Base-by-base conservation (phyloP, 1,284 basidiomycete genomes). In the Fomitopsis palustris region DNA sequence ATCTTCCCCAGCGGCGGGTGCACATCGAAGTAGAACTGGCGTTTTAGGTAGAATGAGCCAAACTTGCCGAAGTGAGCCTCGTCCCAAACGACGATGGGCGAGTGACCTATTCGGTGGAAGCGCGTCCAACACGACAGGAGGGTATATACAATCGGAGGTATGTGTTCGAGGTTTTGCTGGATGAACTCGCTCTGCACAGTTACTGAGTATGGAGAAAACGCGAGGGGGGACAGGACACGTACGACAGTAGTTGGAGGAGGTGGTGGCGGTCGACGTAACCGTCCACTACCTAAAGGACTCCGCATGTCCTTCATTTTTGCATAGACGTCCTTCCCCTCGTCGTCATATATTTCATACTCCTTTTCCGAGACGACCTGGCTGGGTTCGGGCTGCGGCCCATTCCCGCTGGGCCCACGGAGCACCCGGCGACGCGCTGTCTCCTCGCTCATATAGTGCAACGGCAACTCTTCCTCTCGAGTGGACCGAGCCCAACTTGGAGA, bases 31-130 rank as follows among this genome's bases (percentile, higher is more conserved):
- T 96, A 97, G 79, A 96, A 97, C 70, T 94, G 91, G 69, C 94
- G 91, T 73, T 96, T 95, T 72, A 99, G 81, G 75, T 99, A 99
- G 76, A 97, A 92, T 27, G 94, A 94, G 57, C 94, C 95, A 75
- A 97, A 97, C 76, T 97, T 97, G 67, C 95, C 95, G 75, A 97
- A 97, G 75, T 97, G 95, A n/a, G 95, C 95, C 79, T 98, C 97
- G 75, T 99, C 97, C 96, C 97, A 99, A 60, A 98, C 88, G 74
- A 99, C 96, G 64, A 84, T 75, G 68, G 90, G 84, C 55, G 92
- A 84, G 58, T 87, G 84, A n/a, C 96, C 96, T 61, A 99, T 99
- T 64, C 88, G 85, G 81, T 96, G 93, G 75, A 93, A 96, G 39
- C 96, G 90, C 8, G 96, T 98, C 82, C 92, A 91, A 78, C 96